A percentile compares a stretch with the other conserved stretches of the same genome.
Evolutionary conservation across 805 yeast genomes (phyloP).

Genomic region (Zygotorulaspora chibaensis): DNA sequence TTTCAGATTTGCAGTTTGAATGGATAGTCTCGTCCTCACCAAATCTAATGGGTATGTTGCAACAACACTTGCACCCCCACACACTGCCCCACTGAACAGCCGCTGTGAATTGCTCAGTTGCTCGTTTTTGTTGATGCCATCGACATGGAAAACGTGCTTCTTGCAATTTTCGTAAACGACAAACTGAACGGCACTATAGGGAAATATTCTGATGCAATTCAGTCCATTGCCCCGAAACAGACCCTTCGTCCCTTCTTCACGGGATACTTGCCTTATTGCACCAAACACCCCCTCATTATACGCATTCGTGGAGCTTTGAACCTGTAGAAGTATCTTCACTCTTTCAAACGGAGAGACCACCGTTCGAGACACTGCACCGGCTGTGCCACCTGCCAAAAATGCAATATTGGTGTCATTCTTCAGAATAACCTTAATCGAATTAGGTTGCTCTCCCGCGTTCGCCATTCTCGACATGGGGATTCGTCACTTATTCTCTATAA

Average conservation of each 20-base stretch:
- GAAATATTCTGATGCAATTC: constrained; percentile 85
- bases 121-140: constrained; percentile 24
- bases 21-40: constrained; percentile 81
- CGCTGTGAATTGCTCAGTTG: constrained; percentile 54
- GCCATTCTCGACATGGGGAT: constrained; percentile 8
- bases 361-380: constrained; percentile 81
- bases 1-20: constrained; percentile 71
- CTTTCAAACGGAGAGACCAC: constrained; percentile 94
- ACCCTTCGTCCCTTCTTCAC: constrained; percentile 90
- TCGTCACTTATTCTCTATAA: background rate
- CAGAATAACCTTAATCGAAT: constrained; percentile 10
- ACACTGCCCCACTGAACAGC: constrained; percentile 70
- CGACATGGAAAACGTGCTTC: constrained; percentile 35
- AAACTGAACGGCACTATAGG: constrained; percentile 93
- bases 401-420: constrained; percentile 33
- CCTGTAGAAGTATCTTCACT: constrained; percentile 85
- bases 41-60: constrained; percentile 91
- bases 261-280: constrained; percentile 73
- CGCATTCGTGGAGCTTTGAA: constrained; percentile 52
- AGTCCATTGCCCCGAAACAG: constrained; percentile 85
- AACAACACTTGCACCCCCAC: constrained; percentile 74
- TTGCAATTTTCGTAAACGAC: constrained; percentile 71
- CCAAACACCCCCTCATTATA: constrained; percentile 67
- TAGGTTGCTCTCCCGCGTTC: constrained; percentile 5
- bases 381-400: constrained; percentile 68